These are phyloP conservation scores for Wallacemonas rigidus DNA, from an alignment of 208 protist genomes.

Conservation along the genomic window DNA sequence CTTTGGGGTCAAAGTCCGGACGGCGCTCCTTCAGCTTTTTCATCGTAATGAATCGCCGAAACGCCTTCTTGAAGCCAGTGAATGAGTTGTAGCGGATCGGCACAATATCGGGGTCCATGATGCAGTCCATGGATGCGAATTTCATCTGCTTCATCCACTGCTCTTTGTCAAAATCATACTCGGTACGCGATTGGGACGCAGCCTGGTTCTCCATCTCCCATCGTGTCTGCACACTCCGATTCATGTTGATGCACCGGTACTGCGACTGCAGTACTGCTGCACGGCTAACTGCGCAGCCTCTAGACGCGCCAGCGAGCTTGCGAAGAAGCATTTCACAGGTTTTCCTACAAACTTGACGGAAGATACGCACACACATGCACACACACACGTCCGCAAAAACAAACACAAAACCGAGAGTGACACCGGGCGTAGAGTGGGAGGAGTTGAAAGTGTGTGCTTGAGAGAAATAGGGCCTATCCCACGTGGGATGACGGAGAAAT, in stretches of 20 bases:
- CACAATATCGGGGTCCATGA: conserved; percentile 89
- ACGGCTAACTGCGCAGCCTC: neutral
- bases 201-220: conserved; percentile 77
- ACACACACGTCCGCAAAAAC: neutral
- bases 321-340: conserved; percentile 23
- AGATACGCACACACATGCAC: no score
- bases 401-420: neutral
- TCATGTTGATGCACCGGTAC: conserved; percentile 79
- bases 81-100: conserved; percentile 85
- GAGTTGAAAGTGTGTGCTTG: no score
- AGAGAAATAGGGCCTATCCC: no score
- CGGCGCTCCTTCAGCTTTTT: conserved; percentile 84
- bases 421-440: no score
- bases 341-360: neutral
- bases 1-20: conserved; percentile 73
- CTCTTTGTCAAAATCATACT: conserved; percentile 93
- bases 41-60: conserved; percentile 88
- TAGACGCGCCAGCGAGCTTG: conserved; percentile 6
- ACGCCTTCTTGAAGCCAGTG: conserved; percentile 64
- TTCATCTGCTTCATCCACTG: conserved; percentile 93
- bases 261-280: conserved; percentile 12
- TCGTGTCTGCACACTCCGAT: conserved; percentile 84
- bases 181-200: conserved; percentile 75
- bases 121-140: conserved; percentile 92
- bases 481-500: no score